phyloP scores from a whole-genome alignment of 2,329 filamentous ascomycete genomes.

The Byssochlamys sp. region DNA sequence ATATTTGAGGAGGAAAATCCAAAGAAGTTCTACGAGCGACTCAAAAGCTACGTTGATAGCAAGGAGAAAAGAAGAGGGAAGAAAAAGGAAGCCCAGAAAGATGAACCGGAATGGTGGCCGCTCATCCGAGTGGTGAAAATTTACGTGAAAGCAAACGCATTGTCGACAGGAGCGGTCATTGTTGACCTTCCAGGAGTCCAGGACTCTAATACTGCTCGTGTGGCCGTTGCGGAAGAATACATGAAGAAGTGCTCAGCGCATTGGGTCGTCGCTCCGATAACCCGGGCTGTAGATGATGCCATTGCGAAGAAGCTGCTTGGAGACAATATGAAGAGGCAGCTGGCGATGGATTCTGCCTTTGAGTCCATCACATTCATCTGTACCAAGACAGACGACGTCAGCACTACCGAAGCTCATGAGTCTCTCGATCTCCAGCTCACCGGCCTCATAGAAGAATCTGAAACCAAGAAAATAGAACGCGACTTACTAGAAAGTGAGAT shows the following conservation, averaged over 20 bases:
- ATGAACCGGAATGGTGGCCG: not conserved
- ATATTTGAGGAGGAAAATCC: conserved; percentile 30
- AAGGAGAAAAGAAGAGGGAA: conserved; percentile 13
- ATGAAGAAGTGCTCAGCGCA: not conserved
- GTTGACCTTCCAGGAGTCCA: conserved; percentile 42
- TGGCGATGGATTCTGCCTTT: conserved; percentile 50
- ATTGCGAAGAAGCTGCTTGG: conserved; percentile 46
- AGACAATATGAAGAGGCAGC: conserved; percentile 48
- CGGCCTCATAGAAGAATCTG: not conserved
- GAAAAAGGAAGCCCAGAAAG: conserved; percentile 23
- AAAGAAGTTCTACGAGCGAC: conserved; percentile 34
- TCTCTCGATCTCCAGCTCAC: not conserved
- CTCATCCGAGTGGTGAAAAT: not conserved
- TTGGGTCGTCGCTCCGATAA: not conserved
- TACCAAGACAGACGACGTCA: not conserved
- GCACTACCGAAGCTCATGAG: not conserved
- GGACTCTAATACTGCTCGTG: not conserved
- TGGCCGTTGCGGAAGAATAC: not conserved
- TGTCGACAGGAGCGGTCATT: conserved; percentile 47
- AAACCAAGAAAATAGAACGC: not conserved
- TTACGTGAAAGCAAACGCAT: not conserved
- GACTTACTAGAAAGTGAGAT: conserved; percentile 31
- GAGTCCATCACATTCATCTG: conserved; percentile 16
- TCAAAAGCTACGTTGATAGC: conserved; percentile 48
- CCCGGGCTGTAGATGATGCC: not conserved